Conservation (phyloP, 495 filamentous ascomycete species). For the Annulohypoxylon stygium region DNA sequence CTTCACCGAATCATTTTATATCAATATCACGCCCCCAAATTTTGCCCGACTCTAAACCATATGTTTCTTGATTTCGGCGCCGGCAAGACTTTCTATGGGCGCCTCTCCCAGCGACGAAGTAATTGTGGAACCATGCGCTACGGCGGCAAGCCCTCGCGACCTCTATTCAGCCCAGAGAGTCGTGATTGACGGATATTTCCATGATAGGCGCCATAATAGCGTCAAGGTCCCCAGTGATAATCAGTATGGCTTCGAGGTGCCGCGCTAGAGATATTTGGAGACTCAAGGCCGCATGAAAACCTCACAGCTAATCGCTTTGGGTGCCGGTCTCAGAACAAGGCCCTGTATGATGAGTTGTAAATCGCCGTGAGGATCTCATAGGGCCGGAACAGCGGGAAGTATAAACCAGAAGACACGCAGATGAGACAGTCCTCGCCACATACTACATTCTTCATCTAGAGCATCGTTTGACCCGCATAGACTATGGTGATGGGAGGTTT, state of each 20-base stretch:
- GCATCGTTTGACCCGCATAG: background rate
- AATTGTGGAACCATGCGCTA: conserved; percentile 59
- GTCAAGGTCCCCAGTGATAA: background rate
- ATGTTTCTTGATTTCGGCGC: background rate
- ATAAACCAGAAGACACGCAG: conserved; percentile 51
- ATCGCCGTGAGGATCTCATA: conserved; percentile 12
- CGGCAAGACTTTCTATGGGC: conserved; percentile 63
- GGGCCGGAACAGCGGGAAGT: background rate
- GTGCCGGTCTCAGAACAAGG: conserved; percentile 66
- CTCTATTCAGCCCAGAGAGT: conserved; percentile 73
- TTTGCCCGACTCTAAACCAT: background rate
- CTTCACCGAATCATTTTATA: conserved; percentile 64
- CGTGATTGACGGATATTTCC: conserved; percentile 63
- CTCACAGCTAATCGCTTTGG: conserved; percentile 70
- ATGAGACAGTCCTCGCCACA: conserved; percentile 40
- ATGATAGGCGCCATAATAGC: background rate
- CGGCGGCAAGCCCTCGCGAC: conserved; percentile 71
- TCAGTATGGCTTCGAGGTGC: background rate
- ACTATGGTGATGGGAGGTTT: background rate
- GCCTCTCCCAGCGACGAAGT: conserved; percentile 68
- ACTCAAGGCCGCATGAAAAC: conserved; percentile 71
- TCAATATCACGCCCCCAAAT: conserved; percentile 5
- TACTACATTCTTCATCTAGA: background rate
- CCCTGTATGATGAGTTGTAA: conserved; percentile 31
- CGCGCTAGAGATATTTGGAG: conserved; percentile 72